These are phyloP conservation scores for Cornus controversa DNA, from an alignment of 148 eudicot species.

Conservation along the genomic window DNA sequence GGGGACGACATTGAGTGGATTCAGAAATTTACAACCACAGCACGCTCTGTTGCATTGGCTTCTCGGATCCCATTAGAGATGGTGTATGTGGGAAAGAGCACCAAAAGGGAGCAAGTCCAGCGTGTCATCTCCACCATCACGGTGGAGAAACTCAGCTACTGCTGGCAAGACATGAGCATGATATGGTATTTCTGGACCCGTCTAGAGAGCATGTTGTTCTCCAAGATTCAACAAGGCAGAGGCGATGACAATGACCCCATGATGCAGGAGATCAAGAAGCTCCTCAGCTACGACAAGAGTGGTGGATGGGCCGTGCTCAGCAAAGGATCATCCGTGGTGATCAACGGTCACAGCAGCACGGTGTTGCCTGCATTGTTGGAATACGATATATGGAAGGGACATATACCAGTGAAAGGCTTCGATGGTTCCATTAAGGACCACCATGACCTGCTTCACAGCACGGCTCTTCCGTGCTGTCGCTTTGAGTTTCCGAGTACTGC, in stretches of 20 bases:
- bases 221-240: conserved; percentile 33
- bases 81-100: conserved; percentile 49
- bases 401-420: conserved; percentile 28
- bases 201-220: conserved; percentile 43
- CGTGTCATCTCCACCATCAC: no score
- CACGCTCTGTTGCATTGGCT: conserved; percentile 22
- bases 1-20: conserved; percentile 47
- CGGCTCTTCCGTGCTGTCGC: conserved; percentile 32
- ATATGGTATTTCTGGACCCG: conserved; percentile 60
- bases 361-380: conserved; percentile 14
- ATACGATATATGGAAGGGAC: conserved; percentile 37
- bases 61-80: conserved; percentile 35
- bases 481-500: conserved; percentile 39
- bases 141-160: no score
- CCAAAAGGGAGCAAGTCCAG: no score
- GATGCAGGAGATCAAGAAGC: conserved; percentile 43
- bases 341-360: conserved; percentile 32
- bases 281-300: conserved; percentile 49
- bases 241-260: conserved; percentile 32
- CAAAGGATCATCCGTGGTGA: conserved; percentile 35
- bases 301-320: conserved; percentile 54
- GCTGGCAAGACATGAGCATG: conserved; percentile 45
- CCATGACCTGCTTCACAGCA: conserved; percentile 16
- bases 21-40: conserved; percentile 32
- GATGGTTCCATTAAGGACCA: conserved; percentile 20